phyloP scores from a whole-genome alignment of 2,329 filamentous ascomycete genomes.

The Lanzia echinophila region DNA sequence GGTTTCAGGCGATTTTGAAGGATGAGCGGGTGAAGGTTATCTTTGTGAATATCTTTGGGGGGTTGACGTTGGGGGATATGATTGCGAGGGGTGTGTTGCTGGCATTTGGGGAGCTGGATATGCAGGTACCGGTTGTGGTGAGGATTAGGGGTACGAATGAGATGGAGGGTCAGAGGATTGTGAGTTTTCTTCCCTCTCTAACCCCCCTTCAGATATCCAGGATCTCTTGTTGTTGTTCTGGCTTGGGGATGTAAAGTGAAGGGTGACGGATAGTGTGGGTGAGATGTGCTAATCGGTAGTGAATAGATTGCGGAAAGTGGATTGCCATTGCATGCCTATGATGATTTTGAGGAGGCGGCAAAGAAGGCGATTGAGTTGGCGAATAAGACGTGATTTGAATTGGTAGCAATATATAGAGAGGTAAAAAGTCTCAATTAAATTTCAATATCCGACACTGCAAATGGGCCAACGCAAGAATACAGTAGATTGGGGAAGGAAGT shows the following conservation, averaged over 20 bases:
- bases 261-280: not conserved
- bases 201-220: no score
- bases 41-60: conserved; percentile 67
- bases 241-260: no score
- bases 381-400: conserved; percentile 14
- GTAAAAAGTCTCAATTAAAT: no score
- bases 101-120: conserved; percentile 62
- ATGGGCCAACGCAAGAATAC: no score
- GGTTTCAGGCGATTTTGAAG: conserved; percentile 65
- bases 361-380: conserved; percentile 57
- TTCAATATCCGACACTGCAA: no score
- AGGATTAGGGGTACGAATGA: conserved; percentile 71
- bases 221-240: no score
- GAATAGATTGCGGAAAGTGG: conserved; percentile 56
- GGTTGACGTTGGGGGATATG: conserved; percentile 62
- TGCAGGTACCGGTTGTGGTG: conserved; percentile 69
- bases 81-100: conserved; percentile 69
- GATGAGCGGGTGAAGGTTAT: conserved; percentile 67
- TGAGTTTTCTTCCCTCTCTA: conserved; percentile 27
- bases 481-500: no score
- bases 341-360: conserved; percentile 68
- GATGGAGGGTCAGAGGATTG: conserved; percentile 58
- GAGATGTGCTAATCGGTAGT: no score
- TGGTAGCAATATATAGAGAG: not conserved
- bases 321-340: conserved; percentile 62